These are phyloP conservation scores for Neurospora sp. DNA, from an alignment of 495 filamentous ascomycete species.

Conservation along the genomic window DNA sequence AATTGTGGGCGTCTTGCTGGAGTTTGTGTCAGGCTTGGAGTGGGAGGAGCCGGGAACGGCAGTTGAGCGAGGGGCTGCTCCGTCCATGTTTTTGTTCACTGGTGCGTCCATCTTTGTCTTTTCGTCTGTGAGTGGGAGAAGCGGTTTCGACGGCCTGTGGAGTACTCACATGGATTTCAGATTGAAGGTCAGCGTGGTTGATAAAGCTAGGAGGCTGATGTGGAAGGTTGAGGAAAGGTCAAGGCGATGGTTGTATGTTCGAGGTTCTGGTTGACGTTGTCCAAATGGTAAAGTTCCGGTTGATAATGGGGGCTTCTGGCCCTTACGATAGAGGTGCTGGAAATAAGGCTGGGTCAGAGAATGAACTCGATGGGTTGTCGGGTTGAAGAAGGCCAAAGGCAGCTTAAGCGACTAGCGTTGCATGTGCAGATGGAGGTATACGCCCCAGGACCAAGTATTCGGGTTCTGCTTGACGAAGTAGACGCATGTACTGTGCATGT, in stretches of 20 bases:
- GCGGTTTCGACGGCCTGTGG: background rate
- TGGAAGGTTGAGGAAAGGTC: background rate
- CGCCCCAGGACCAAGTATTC: background rate
- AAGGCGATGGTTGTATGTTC: background rate
- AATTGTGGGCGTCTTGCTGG: background rate
- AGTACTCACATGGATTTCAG: background rate
- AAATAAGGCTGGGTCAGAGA: background rate
- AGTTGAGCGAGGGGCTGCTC: background rate
- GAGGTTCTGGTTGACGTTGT: background rate
- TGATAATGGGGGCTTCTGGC: background rate
- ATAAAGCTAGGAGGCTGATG: background rate
- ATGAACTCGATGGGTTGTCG: background rate
- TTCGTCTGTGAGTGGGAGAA: background rate
- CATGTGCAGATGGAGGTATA: background rate
- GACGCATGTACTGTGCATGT: too few species aligned
- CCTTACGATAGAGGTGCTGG: background rate
- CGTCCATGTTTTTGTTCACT: background rate
- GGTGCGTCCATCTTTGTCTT: background rate
- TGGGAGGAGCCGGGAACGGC: background rate
- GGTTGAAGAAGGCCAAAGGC: background rate
- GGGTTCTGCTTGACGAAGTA: background rate
- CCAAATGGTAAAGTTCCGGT: background rate
- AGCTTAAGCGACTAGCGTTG: background rate
- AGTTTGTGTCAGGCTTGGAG: background rate
- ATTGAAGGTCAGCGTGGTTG: background rate